Base-by-base conservation (phyloP, 1,139 yeast species). In the Candida tropicalis region DNA sequence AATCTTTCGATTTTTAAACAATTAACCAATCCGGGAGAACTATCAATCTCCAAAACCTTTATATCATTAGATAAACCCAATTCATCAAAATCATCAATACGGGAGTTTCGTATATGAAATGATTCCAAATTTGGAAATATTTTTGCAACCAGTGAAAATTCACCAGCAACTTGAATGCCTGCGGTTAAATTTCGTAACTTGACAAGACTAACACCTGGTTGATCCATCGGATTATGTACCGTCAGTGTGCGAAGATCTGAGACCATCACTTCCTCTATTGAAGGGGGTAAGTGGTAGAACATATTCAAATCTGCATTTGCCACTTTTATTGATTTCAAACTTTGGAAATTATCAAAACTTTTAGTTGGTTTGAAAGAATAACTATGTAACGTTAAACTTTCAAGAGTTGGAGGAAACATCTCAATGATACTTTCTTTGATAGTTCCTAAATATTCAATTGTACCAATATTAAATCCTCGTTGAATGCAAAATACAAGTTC, bases 11-110 rank as follows among this genome's bases (percentile, higher is more conserved):
- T 5, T 4, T 18, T 11, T 15, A 31, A 18, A 31, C 24, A 31
- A 18, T 6, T 18, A n/a, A 18, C 25, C 15, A 31, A 17, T n/a
- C 23, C 23, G 4, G 22, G 22, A 3, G 15, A 31, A 7, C 35
- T 31, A n/a, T 18, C 35, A n/a, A 31, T 31, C 2, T 11, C 23
- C 16, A 31, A 12, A 4, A 18, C 23, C 8, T 20, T 18, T 7
- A 31, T 31, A 18, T 15, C 8, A 17, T 20, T 24, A n/a, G 35
- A 24, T 31, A 31, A 20, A 18, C 16, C 35, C 35, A 31, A 31
- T 31, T 31, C 24, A 18, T 18, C 31, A 3, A 27, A 27, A 5
- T 27, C 31, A 3, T 16, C 9, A 27, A 27, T 15, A 27, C 16
- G 16, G 6, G 31, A 27, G 31, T 27, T 27, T 2, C 17, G 16